Base-by-base conservation (phyloP, 2,329 filamentous ascomycete genomes). In the Talaromyces rugulosus region DNA sequence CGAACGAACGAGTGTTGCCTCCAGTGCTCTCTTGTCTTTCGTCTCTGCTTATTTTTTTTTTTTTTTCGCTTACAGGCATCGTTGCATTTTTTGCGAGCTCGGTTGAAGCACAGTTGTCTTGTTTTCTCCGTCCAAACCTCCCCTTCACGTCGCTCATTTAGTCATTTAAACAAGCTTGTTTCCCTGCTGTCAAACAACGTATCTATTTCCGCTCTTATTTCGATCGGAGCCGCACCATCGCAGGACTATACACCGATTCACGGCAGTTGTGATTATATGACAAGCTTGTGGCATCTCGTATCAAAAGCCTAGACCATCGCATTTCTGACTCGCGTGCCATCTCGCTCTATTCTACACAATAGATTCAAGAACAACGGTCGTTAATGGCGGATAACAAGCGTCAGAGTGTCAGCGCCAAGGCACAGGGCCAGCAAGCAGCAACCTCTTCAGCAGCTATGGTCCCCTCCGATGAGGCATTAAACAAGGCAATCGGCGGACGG, bases 401-500 rank as follows among this genome's bases (percentile, higher is more conserved):
- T 68, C 82, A 84, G 71, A 81, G 78, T 71, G 73, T 79, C 63
- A 79, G 79, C 66, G 80, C 78, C 47, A 87, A 83, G 77, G 77
- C 71, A 59, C 70, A 75, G 62, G 67, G 82, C 56, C 69, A 82
- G 76, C 59, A 75, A 63, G 70, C 74, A 62, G 71, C 69, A 50
- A 68, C 71, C 47, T 66, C 74, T 63, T 68, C 72, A 65, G 75
- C 78, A 64, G 76, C 77, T 62, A 78, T 79, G 69, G 78, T 81
- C 66, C 77, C 82, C 69, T 72, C 79, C 53, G 81, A 86, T 61
- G 81, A 80, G 61, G 80, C 80, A 58, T 74, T 88, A 70, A 83
- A 80, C 72, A 85, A 83, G 74, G 83, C 83, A 56, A 82, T 88
- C 71, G 86, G 86, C 66, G 83, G 83, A 66, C 82, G 83, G 85